phyloP scores from a whole-genome alignment of 2,329 filamentous ascomycete genomes.

The Claviceps sp. region DNA sequence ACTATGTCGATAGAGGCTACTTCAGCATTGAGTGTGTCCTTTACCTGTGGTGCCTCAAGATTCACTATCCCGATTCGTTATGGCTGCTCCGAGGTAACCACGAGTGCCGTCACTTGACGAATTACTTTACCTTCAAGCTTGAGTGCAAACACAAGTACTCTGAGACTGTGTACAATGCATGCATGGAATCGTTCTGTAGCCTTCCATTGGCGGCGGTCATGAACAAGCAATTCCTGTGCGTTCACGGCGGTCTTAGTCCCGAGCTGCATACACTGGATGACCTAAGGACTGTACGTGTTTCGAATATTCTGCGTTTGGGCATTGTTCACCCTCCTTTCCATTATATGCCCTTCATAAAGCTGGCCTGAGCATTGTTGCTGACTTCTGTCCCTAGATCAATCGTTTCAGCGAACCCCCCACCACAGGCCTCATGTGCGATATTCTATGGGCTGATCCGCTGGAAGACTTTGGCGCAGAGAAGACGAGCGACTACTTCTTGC shows the following conservation, averaged over 20 bases:
- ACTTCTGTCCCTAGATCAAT: slow-evolving; percentile 53
- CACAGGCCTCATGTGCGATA: slow-evolving; percentile 97
- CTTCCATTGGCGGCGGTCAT: slow-evolving; percentile 90
- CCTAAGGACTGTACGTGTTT: slow-evolving; percentile 60
- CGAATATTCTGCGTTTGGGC: no score
- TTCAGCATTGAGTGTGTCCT: slow-evolving; percentile 99
- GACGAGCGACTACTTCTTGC: slow-evolving; percentile 91
- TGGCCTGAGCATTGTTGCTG: not conserved
- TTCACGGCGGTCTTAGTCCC: slow-evolving; percentile 90
- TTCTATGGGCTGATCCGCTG: slow-evolving; percentile 94
- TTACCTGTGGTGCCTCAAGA: slow-evolving; percentile 96
- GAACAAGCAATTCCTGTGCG: slow-evolving; percentile 99
- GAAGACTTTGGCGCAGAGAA: slow-evolving; percentile 99
- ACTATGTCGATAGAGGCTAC: slow-evolving; percentile 96
- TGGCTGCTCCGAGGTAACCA: slow-evolving; percentile 97
- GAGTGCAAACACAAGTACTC: slow-evolving; percentile 99
- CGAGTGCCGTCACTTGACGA: slow-evolving; percentile 95
- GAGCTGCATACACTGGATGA: slow-evolving; percentile 95
- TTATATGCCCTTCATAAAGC: not conserved
- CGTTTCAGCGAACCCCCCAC: slow-evolving; percentile 96
- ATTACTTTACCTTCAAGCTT: slow-evolving; percentile 99
- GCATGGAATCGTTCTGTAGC: slow-evolving; percentile 95
- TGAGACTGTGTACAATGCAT: slow-evolving; percentile 89
- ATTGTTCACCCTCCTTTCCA: not conserved
- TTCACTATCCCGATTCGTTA: slow-evolving; percentile 94